Base-by-base conservation (phyloP, 208 protist species). In the Naegleria lovaniensis region DNA sequence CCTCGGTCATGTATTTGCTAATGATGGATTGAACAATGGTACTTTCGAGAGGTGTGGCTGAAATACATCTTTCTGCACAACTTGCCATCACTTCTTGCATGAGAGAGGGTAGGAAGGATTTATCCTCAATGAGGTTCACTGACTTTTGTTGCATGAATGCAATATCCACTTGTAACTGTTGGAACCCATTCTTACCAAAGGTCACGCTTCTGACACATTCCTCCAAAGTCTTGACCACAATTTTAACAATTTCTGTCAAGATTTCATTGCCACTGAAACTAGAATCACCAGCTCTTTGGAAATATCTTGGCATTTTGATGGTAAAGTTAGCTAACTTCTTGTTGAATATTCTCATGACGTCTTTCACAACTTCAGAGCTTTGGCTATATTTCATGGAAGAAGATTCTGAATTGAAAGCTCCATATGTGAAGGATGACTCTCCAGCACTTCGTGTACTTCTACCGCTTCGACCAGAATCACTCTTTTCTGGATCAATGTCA, bases 161-260 rank as follows among this genome's bases (percentile, higher is more conserved):
- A 58, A 41, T 43, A 5, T 90, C 89, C 36, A 90, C 89, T 67
- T 90, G 89, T 2, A 90, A 67, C 67, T 90, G 89, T 86, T 90
- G 89, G 29, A 83, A 86, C 22, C 89, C 89, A 85, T 86, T 40
- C 38, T 90, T 90, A 25, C 55, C 51, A 67, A 90, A 90, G 5
- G 89, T 90, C 3, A 58, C 2, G 11, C 76, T 9, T 41, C 89
- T 55, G 0, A 90, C 89, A 25, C 36, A 90, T 86, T 90, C 89
- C 7, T 87, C 79, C 22, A 90, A 67, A 16, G 89, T 83, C n/a
- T 90, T 90, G 1, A 75, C 13, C 25, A 51, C 13, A 67, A 59
- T 75, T 25, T 90, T 90, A 3, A 90, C 3, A 29, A 90, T 67
- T 75, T 86, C 76, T 36, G 19, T 86, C 0, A 90, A 3, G 25